Percentiles rank a stretch among this genome's conserved stretches.
These are phyloP conservation scores for Colletotrichum sp. DNA, from an alignment of 2,329 filamentous ascomycete genomes.

Conservation along the genomic window DNA sequence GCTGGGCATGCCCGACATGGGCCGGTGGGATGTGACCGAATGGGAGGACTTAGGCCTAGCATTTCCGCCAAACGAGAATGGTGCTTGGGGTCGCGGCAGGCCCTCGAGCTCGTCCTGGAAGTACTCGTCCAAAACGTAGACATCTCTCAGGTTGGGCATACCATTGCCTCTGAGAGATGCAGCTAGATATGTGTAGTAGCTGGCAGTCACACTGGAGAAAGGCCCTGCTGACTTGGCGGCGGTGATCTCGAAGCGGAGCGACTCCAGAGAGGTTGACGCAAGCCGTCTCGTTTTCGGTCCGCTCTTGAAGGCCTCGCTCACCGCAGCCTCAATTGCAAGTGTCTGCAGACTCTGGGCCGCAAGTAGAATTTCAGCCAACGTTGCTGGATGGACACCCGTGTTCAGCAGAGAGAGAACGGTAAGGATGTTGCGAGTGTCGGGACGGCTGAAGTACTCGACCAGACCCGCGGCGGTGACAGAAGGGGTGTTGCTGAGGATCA, in stretches of 20 bases:
- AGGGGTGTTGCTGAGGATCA: slow-evolving; percentile 75
- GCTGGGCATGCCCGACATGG: neutral
- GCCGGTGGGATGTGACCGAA: slow-evolving; percentile 22
- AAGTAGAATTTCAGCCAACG: slow-evolving; percentile 65
- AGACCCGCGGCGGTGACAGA: slow-evolving; percentile 76
- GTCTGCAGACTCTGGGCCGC: slow-evolving; percentile 63
- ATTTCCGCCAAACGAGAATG: slow-evolving; percentile 41
- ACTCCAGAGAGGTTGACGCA: slow-evolving; percentile 70
- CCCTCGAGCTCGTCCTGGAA: slow-evolving; percentile 82
- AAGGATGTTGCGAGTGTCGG: slow-evolving; percentile 64
- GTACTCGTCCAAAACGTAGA: slow-evolving; percentile 85
- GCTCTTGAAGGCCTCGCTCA: slow-evolving; percentile 55
- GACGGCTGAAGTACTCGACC: slow-evolving; percentile 67
- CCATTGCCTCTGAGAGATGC: slow-evolving; percentile 79
- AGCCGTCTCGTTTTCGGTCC: slow-evolving; percentile 62
- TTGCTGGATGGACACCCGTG: slow-evolving; percentile 71
- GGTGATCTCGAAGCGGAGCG: slow-evolving; percentile 84
- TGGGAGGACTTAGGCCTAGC: slow-evolving; percentile 40
- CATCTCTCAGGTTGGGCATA: slow-evolving; percentile 73
- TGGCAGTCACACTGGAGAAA: slow-evolving; percentile 58
- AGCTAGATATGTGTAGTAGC: slow-evolving; percentile 86
- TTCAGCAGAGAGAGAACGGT: slow-evolving; percentile 72
- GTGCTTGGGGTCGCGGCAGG: slow-evolving; percentile 66
- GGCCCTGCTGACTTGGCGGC: slow-evolving; percentile 61
- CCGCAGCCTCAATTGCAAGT: slow-evolving; percentile 57